phyloP scores from a whole-genome alignment of 371 early-diverging fungal genomes.

The Mucor lusitanicus region DNA sequence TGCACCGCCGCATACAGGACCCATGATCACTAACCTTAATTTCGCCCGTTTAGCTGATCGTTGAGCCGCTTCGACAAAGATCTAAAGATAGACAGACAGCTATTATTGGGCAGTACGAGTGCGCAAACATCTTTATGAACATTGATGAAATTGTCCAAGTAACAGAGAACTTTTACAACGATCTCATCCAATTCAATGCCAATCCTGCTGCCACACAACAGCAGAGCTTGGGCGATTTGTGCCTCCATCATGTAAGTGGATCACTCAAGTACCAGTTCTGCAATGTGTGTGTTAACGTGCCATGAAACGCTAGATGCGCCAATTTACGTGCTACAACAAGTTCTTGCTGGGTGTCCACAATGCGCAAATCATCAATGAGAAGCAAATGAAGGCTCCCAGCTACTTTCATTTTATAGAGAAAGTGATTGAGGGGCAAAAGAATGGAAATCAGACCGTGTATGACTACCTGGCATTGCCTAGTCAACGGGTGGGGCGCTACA shows the following conservation, averaged over 20 bases:
- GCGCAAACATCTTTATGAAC: constrained; percentile 29
- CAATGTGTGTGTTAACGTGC: background rate
- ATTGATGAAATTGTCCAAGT: constrained; percentile 26
- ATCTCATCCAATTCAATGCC: constrained; percentile 5
- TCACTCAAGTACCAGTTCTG: background rate
- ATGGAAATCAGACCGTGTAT: constrained; percentile 23
- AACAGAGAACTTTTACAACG: constrained; percentile 16
- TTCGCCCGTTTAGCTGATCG: constrained; percentile 10
- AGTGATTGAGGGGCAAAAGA: constrained; percentile 7
- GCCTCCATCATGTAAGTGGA: constrained; percentile 17
- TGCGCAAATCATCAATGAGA: constrained; percentile 19
- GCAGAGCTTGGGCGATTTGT: constrained; percentile 19
- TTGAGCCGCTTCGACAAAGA: constrained; percentile 19
- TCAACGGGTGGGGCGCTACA: constrained; percentile 46
- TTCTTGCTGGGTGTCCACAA: constrained; percentile 25
- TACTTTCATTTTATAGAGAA: constrained; percentile 21
- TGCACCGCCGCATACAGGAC: background rate
- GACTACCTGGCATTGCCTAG: constrained; percentile 33
- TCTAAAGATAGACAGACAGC: constrained; percentile 21
- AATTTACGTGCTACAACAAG: constrained; percentile 23
- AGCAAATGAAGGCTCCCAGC: constrained; percentile 18
- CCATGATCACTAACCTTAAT: background rate
- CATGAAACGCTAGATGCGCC: constrained; percentile 4
- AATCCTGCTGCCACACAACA: background rate
- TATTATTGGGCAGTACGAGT: constrained; percentile 26